A percentile compares a stretch with the other conserved stretches of the same genome.
phyloP scores from a whole-genome alignment of 179 eudicot genomes.

The Vitellaria paradoxa region DNA sequence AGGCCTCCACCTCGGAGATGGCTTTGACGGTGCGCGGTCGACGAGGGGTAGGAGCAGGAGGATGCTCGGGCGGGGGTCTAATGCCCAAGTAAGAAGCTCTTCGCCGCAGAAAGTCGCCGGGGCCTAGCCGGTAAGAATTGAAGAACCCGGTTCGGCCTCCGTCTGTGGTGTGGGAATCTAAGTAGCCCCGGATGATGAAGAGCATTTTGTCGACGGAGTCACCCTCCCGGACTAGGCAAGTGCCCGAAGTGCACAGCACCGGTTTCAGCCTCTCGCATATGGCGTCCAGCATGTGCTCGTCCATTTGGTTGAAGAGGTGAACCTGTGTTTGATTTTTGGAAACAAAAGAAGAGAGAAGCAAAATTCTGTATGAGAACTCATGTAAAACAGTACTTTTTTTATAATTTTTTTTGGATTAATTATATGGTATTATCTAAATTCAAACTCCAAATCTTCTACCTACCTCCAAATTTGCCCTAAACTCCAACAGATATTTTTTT shows the following conservation, averaged over 20 bases:
- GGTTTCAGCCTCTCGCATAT: conserved; percentile 48
- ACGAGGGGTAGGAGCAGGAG: conserved; percentile 25
- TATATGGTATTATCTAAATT: too few species aligned
- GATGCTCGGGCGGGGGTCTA: conserved; percentile 30
- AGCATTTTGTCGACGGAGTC: conserved; percentile 44
- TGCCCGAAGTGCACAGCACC: conserved; percentile 30
- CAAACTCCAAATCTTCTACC: too few species aligned
- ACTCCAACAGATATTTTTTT: too few species aligned
- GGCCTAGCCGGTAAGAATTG: conserved; percentile 31
- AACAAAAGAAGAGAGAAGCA: too few species aligned
- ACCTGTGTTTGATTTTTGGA: conserved; percentile 26
- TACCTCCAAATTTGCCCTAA: too few species aligned
- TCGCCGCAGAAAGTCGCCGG: conserved; percentile 49
- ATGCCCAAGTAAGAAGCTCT: conserved; percentile 49
- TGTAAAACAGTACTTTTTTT: too few species aligned
- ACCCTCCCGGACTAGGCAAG: conserved; percentile 46
- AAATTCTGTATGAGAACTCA: too few species aligned
- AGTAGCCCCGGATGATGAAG: conserved; percentile 40
- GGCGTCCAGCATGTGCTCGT: conserved; percentile 43
- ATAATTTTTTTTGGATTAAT: too few species aligned
- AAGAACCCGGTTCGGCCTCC: conserved; percentile 47
- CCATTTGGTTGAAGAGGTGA: conserved; percentile 46
- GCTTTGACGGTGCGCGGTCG: conserved; percentile 43
- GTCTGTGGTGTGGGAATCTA: conserved; percentile 42
- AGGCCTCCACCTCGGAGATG: conserved; percentile 42